Conservation (phyloP, 345 rosid species). For the Brassica cretica region DNA sequence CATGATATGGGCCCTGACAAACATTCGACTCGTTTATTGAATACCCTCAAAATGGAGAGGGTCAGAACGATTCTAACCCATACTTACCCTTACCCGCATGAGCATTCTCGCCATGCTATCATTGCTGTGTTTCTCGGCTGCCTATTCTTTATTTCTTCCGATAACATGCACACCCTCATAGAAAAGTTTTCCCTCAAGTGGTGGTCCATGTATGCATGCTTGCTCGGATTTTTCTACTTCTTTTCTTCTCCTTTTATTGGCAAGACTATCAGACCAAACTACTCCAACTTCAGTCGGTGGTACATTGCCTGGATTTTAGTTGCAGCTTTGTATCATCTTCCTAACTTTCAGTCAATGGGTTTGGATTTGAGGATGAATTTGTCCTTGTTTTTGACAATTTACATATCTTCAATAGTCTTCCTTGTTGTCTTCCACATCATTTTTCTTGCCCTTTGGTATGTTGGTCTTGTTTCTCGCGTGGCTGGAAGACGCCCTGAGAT, state of each 20-base stretch:
- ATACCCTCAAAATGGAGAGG: constrained; percentile 77
- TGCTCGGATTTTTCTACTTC: constrained; percentile 98
- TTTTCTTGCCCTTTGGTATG: constrained; percentile 85
- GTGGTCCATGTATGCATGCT: constrained; percentile 99
- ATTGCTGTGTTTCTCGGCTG: constrained; percentile 94
- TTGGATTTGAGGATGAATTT: constrained; percentile 99
- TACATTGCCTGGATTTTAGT: constrained; percentile 96
- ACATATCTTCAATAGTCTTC: constrained; percentile 78
- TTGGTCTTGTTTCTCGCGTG: constrained; percentile 93
- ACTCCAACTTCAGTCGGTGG: constrained; percentile 97
- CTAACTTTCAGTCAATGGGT: constrained; percentile 99
- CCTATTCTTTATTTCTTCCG: constrained; percentile 92
- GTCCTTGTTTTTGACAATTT: constrained; percentile 87
- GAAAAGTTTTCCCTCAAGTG: constrained; percentile 91
- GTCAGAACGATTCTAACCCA: constrained; percentile 84
- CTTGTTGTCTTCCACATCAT: constrained; percentile 91
- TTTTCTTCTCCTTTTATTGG: constrained; percentile 94
- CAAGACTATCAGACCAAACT: constrained; percentile 94
- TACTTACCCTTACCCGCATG: constrained; percentile 93
- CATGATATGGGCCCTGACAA: constrained; percentile 57
- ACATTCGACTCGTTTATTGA: constrained; percentile 53
- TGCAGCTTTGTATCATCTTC: constrained; percentile 98
- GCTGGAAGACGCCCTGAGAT: constrained; percentile 94
- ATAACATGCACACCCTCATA: constrained; percentile 91
- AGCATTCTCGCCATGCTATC: constrained; percentile 95